Base-by-base conservation (phyloP, 73 alveolate genomes). In the Paramecium bursaria region DNA sequence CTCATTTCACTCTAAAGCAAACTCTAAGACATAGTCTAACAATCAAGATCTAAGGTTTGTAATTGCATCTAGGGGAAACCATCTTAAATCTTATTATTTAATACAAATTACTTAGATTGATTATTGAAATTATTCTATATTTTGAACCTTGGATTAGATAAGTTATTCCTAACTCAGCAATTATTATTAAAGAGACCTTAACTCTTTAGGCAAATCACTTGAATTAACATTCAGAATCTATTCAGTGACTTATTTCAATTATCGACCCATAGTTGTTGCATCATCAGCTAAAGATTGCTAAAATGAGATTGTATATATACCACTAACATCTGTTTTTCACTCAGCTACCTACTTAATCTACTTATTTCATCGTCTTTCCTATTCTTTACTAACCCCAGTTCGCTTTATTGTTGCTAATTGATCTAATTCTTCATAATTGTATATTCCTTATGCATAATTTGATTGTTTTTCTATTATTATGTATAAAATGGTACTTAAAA, bases 221-320 rank as follows among this genome's bases (percentile, higher is more conserved):
- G 82, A 47, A 1, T 29, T 14, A 39, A 35, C n/a, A 11, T 67
- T 15, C 53, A 35, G 19, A 3, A 67, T 67, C 44, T 67, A 39
- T 39, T 35, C 33, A 2, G 53, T 39, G 44, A 67, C 27, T 0
- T 42, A 26, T 35, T 67, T 39, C 23, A 67, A 19, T 35, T 67
- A 67, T 67, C 14, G 21, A 0, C 60, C 82, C 4, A 67, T 39
- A 1, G 39, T 17, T 15, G 14, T 11, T 33, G 50, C 82, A 67
- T 67, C 82, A 3, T 39, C 82, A 21, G 17, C 19, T 39, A 67
- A 19, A 39, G 23, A 67, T 35, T 31, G 17, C 82, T 67, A 67
- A 30, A 1, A 14, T 67, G 44, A 19, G 0, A 1, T n/a, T 6
- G 15, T 15, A 30, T 39, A n/a, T 17, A 14, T 67, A 67, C 82